phyloP scores from a whole-genome alignment of 768 basidiomycete species.

The Cyclocybe aegerita region DNA sequence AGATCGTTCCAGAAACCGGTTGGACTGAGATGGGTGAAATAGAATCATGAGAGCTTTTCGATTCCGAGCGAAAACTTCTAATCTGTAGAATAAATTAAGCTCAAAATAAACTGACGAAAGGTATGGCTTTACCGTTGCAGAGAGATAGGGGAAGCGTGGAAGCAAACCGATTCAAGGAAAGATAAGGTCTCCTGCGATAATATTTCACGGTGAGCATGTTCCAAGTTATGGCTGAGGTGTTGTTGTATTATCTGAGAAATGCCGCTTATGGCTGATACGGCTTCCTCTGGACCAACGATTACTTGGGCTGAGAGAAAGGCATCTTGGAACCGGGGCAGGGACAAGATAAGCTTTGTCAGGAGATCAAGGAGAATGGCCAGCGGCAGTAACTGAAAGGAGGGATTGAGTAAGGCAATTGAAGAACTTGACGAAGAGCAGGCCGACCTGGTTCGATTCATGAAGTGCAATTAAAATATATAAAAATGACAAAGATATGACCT shows the following conservation, averaged over 20 bases:
- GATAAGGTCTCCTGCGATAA: conserved; percentile 43
- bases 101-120: neutral
- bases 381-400: conserved; percentile 36
- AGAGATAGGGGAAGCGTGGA: conserved; percentile 42
- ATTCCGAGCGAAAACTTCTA: conserved; percentile 37
- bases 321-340: conserved; percentile 47
- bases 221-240: conserved; percentile 34
- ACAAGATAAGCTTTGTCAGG: conserved; percentile 42
- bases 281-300: conserved; percentile 17
- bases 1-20: conserved; percentile 47
- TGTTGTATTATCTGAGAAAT: conserved; percentile 41
- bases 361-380: conserved; percentile 55
- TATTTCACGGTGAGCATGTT: conserved; percentile 21
- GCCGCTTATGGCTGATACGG: conserved; percentile 33
- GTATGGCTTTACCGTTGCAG: conserved; percentile 33
- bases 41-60: conserved; percentile 44
- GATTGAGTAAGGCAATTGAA: conserved; percentile 10
- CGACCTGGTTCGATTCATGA: conserved; percentile 37
- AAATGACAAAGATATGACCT: conserved; percentile 33
- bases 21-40: conserved; percentile 50
- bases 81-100: conserved; percentile 24
- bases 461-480: conserved; percentile 40
- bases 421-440: conserved; percentile 14
- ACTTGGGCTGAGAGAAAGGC: conserved; percentile 30
- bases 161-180: conserved; percentile 56